A percentile compares a stretch with the other conserved stretches of the same genome.
Evolutionary conservation across 1,284 basidiomycete species (phyloP).

Genomic region (Cutaneotrichosporon dermatis): DNA sequence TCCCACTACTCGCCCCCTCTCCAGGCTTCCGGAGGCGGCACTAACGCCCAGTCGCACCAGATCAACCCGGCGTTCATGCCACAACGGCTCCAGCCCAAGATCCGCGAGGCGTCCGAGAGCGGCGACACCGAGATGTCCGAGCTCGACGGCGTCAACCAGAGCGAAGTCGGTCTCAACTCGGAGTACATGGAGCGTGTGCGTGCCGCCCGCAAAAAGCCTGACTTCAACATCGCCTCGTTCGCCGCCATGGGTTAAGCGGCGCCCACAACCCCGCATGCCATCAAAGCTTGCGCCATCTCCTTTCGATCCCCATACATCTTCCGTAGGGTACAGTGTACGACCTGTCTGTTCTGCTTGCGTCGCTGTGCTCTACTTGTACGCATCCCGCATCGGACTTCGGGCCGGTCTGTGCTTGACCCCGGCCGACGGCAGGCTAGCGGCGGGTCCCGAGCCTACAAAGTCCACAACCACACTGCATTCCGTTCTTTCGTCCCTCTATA

Average conservation of each 20-base stretch:
- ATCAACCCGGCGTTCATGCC: constrained; percentile 17
- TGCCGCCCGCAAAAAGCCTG: constrained; percentile 2
- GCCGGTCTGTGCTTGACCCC: too few species aligned
- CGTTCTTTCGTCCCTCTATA: background rate
- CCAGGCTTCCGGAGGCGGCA: background rate
- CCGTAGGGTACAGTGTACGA: too few species aligned
- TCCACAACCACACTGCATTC: background rate
- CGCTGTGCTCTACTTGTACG: too few species aligned
- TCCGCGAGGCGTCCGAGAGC: constrained; percentile 17
- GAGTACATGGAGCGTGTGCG: constrained; percentile 14
- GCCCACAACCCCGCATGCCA: too few species aligned
- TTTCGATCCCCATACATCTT: too few species aligned
- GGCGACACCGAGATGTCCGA: constrained; percentile 12
- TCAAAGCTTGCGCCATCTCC: background rate
- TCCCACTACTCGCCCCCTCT: background rate
- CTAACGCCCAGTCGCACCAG: constrained; percentile 9
- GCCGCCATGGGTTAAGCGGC: constrained; percentile 11
- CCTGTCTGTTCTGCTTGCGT: too few species aligned
- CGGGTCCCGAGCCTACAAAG: too few species aligned
- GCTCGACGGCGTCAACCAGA: constrained; percentile 12
- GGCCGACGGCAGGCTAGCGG: too few species aligned
- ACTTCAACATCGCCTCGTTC: constrained; percentile 9
- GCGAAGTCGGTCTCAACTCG: constrained; percentile 16
- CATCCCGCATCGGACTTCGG: too few species aligned
- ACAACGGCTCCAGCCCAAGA: constrained; percentile 19